phyloP scores from a whole-genome alignment of 768 basidiomycete species.

The Heimioporus sp. region DNA sequence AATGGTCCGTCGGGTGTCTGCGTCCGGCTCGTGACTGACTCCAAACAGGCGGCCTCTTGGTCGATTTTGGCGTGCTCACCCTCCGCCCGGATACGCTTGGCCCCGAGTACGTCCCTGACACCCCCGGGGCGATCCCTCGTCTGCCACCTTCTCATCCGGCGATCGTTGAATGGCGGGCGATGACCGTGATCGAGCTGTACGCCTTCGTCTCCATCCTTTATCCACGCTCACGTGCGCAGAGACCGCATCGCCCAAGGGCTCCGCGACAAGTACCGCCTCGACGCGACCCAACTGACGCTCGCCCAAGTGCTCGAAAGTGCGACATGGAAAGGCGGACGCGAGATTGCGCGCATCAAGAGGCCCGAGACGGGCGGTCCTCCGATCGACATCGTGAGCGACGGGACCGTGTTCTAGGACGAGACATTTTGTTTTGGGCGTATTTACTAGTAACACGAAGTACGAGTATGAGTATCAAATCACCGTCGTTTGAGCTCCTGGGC shows the following conservation, averaged over 20 bases:
- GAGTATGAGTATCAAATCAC: neutral
- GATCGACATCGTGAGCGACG: conserved; percentile 83
- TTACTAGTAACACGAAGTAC: too few species aligned
- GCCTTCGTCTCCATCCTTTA: conserved; percentile 17
- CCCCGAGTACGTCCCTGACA: conserved; percentile 43
- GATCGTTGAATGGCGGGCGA: conserved; percentile 93
- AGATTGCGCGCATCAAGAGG: conserved; percentile 80
- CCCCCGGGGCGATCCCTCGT: conserved; percentile 48
- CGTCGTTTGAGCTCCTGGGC: conserved; percentile 48
- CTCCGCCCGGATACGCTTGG: conserved; percentile 57
- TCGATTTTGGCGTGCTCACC: conserved; percentile 79
- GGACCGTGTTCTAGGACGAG: conserved; percentile 64
- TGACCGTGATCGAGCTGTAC: conserved; percentile 92
- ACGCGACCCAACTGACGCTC: conserved; percentile 56
- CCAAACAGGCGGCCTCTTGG: conserved; percentile 71
- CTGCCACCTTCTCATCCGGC: conserved; percentile 80
- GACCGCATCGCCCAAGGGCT: conserved; percentile 78
- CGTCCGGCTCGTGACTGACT: neutral
- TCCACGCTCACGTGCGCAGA: conserved; percentile 34
- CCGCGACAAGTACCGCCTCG: conserved; percentile 53
- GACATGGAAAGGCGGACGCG: conserved; percentile 95
- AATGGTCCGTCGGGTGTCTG: conserved; percentile 51
- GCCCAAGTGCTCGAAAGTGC: conserved; percentile 92
- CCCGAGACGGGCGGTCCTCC: conserved; percentile 78
- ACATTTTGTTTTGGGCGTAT: too few species aligned